Conservation (phyloP, 176 grass and related monocot genomes). For the Oryza rufipogon region DNA sequence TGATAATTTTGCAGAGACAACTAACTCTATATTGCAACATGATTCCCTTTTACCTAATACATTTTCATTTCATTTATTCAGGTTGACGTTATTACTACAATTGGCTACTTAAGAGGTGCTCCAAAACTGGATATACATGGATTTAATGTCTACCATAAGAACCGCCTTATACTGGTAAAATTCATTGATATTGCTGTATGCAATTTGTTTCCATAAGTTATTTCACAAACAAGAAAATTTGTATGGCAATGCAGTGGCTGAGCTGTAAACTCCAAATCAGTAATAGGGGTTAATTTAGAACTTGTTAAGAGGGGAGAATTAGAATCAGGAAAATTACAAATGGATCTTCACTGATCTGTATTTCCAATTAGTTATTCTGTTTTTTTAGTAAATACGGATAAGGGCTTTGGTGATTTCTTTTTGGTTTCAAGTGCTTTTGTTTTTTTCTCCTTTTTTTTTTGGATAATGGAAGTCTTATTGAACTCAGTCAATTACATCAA, state of each 20-base stretch:
- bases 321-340: background rate
- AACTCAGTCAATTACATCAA: too few relatives aligned
- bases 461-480: too few relatives aligned
- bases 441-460: slow-evolving; percentile 13
- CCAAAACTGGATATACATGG: slow-evolving; percentile 63
- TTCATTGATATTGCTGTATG: background rate
- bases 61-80: slow-evolving; percentile 33
- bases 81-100: slow-evolving; percentile 60
- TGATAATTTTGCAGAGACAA: slow-evolving; percentile 1
- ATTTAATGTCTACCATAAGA: slow-evolving; percentile 77
- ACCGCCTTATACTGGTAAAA: slow-evolving; percentile 75
- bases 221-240: too few relatives aligned
- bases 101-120: slow-evolving; percentile 77
- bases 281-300: slow-evolving; percentile 12
- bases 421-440: background rate
- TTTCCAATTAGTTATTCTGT: background rate
- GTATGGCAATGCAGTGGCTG: too few relatives aligned
- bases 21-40: background rate
- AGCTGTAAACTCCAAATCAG: background rate
- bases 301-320: background rate
- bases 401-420: background rate
- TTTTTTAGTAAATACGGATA: slow-evolving; percentile 21
- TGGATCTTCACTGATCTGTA: background rate
- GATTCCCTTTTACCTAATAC: background rate
- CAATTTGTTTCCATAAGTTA: too few relatives aligned